Percentiles rank a stretch among this genome's conserved stretches.
These are phyloP conservation scores for Aureobasidium namibiae DNA, from an alignment of 2,329 filamentous ascomycete genomes.

Conservation along the genomic window DNA sequence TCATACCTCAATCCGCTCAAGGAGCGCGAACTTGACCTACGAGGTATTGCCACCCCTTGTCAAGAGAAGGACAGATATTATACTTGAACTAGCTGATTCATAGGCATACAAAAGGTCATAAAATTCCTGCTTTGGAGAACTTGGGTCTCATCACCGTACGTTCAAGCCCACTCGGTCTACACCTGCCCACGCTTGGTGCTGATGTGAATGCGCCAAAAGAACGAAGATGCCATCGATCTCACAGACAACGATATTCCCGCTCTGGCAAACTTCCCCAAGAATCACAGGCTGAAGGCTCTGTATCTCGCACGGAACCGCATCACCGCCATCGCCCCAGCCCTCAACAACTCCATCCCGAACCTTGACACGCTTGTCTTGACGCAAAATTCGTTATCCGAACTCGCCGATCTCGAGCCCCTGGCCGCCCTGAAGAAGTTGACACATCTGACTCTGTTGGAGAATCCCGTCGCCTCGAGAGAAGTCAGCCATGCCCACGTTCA, in stretches of 20 bases:
- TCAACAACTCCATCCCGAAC: constrained; percentile 71
- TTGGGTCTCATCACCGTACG: constrained; percentile 85
- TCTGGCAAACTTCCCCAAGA: constrained; percentile 86
- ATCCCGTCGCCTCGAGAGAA: constrained; percentile 88
- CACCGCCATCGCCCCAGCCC: constrained; percentile 65
- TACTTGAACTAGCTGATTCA: constrained; percentile 50
- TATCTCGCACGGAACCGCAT: constrained; percentile 87
- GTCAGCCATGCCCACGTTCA: constrained; percentile 43
- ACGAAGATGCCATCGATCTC: constrained; percentile 94
- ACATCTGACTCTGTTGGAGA: constrained; percentile 74
- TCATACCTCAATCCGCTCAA: constrained; percentile 98
- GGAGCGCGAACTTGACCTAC: constrained; percentile 96
- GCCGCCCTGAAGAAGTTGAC: constrained; percentile 60
- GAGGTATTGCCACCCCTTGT: constrained; percentile 63
- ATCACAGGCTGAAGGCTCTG: constrained; percentile 77
- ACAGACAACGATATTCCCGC: constrained; percentile 95
- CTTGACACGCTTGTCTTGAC: constrained; percentile 75
- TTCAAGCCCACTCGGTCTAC: constrained; percentile 20
- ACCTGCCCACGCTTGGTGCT: not conserved
- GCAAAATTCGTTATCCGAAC: constrained; percentile 71
- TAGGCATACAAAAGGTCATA: constrained; percentile 64
- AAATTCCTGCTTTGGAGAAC: constrained; percentile 96
- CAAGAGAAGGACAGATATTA: constrained; percentile 92
- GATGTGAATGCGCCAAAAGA: constrained; percentile 41
- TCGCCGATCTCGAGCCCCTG: constrained; percentile 82